A percentile compares a stretch with the other conserved stretches of the same genome.
These are phyloP conservation scores for Auriscalpium microsporum DNA, from an alignment of 768 basidiomycete species.

Conservation along the genomic window DNA sequence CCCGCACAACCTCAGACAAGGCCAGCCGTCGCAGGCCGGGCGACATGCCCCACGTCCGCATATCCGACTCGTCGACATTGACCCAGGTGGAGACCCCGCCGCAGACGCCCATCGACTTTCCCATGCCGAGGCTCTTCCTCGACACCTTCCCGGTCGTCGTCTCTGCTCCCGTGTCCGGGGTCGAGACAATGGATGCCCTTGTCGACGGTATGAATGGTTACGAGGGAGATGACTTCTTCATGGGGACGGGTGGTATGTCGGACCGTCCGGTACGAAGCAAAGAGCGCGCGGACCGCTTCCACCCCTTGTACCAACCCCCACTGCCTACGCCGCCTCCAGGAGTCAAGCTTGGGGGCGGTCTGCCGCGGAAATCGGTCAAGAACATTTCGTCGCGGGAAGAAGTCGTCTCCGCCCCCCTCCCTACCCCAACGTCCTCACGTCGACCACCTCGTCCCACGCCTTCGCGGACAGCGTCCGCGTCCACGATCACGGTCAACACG, in stretches of 20 bases:
- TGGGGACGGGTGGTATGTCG: conserved; percentile 29
- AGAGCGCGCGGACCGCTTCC: conserved; percentile 35
- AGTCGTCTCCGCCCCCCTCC: background rate
- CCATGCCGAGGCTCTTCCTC: conserved; percentile 18
- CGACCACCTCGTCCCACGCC: conserved; percentile 15
- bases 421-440: conserved; percentile 16
- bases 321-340: conserved; percentile 80
- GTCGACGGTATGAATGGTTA: conserved; percentile 83
- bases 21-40: conserved; percentile 2
- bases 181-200: conserved; percentile 82
- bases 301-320: conserved; percentile 77
- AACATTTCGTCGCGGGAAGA: conserved; percentile 42
- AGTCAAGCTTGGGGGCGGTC: conserved; percentile 47
- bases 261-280: conserved; percentile 43
- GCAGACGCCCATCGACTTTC: conserved; percentile 54
- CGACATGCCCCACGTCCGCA: conserved; percentile 31
- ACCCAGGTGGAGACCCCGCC: conserved; percentile 62
- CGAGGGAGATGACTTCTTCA: conserved; percentile 46
- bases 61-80: conserved; percentile 60
- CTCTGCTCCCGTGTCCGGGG: conserved; percentile 67
- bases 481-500: background rate
- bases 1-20: conserved; percentile 4
- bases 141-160: conserved; percentile 48
- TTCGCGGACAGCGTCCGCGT: conserved; percentile 1
- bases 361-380: conserved; percentile 37